Base-by-base conservation (phyloP, 257 asterid species). In the Leptodermis oblonga region DNA sequence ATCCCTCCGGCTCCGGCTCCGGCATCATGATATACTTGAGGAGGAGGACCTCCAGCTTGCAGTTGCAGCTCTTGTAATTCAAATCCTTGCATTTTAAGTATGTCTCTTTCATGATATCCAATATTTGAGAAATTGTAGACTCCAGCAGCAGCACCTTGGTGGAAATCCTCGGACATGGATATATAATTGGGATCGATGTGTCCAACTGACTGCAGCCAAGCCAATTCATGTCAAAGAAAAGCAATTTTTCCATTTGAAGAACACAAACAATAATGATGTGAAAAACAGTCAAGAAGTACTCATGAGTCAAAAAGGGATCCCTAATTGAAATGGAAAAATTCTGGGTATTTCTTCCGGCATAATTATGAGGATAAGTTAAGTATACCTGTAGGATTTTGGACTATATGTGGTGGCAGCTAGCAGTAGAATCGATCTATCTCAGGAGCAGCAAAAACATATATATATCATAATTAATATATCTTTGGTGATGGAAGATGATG, bases 91-190 rank as follows among this genome's bases (percentile, higher is more conserved):
- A 74, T 46, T 73, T 75, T 60, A 56, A 78, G 52, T 70, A 72
- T 58, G 4, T 72, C 76, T 54, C 61, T 65, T 23, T 64, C 65
- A 70, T 85, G 85, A 68, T 77, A 80, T 17, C 77, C 86, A 70
- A n/a, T n/a, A n/a, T 78, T 79, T 11, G 86, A 34, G 74, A 73
- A 84, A 73, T 36, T 78, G 76, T 67, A 69, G 54, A 76, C 42
- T 20, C n/a, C n/a, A n/a, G n/a, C n/a, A n/a, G n/a, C n/a, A n/a
- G n/a, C n/a, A n/a, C 76, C 78, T 28, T 80, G 84, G 3, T 77
- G 78, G 74, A 70, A 81, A 18, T 80, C 75, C 56, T 82, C 82
- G 68, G 94, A 85, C 96, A 88, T 88, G 64, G 59, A 34, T 53
- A 26, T n/a, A 55, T 25, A 69, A 41, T 61, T 61, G 49, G 46